Percentiles rank a stretch among this genome's conserved stretches.
Evolutionary conservation across 345 rosid species (phyloP).

Genomic region (Nephelium lappaceum): DNA sequence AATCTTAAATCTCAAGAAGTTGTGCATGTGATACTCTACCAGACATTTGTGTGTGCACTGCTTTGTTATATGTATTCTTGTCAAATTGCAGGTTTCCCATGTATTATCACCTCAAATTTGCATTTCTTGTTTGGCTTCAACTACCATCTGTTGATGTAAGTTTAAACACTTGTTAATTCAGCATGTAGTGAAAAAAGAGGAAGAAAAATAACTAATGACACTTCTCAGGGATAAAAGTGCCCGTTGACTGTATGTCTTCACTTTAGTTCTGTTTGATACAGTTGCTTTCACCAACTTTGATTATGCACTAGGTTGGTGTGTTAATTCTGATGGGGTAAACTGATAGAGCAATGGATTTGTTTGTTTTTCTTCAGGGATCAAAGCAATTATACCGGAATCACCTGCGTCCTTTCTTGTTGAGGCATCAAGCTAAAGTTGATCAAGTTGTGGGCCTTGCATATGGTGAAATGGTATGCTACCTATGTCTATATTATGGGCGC

Average conservation of each 20-base stretch:
- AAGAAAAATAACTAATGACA: neutral
- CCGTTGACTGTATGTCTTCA: neutral
- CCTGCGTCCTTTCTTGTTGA: slow-evolving; percentile 60
- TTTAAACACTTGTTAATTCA: neutral
- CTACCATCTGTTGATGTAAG: slow-evolving; percentile 46
- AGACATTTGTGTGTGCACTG: neutral
- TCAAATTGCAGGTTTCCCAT: slow-evolving; percentile 52
- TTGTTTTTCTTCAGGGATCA: slow-evolving; percentile 48
- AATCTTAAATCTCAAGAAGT: neutral
- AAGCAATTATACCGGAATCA: slow-evolving; percentile 56
- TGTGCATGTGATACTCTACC: neutral
- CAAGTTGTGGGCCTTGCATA: slow-evolving; percentile 41
- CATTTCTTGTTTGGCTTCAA: slow-evolving; percentile 74
- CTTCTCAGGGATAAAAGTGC: neutral
- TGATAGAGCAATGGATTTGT: neutral
- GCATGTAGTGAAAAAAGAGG: neutral
- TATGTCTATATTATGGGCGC: neutral
- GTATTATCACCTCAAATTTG: slow-evolving; percentile 71
- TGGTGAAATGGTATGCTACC: slow-evolving; percentile 44
- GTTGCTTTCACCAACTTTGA: neutral
- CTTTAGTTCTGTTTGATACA: neutral
- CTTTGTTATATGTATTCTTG: neutral
- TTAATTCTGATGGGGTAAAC: neutral
- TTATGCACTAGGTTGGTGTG: neutral
- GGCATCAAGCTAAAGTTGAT: slow-evolving; percentile 61